Conservation (phyloP, 179 eudicot genomes). For the Patellifolia procumbens region DNA sequence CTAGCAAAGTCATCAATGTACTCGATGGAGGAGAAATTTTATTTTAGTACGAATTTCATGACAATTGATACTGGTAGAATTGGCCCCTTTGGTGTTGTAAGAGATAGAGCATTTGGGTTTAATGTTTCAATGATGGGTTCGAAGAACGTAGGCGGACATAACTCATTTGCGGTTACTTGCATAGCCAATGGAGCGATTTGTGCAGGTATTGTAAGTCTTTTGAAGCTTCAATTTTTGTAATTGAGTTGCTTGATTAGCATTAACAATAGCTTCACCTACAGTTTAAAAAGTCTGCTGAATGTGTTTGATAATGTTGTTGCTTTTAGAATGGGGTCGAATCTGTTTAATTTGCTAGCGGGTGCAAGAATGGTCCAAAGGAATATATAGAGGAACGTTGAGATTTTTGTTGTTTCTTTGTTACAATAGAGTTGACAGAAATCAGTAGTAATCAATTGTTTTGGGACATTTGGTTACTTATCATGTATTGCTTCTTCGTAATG, state of each 20-base stretch:
- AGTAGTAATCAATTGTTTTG: neutral
- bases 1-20: slow-evolving; percentile 5
- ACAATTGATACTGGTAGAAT: neutral
- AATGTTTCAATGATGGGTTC: slow-evolving; percentile 19
- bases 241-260: neutral
- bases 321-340: neutral
- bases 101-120: slow-evolving; percentile 13
- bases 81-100: slow-evolving; percentile 15
- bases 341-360: neutral
- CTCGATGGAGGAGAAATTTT: neutral
- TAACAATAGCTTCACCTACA: neutral
- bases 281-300: neutral
- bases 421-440: neutral
- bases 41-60: neutral
- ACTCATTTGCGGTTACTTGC: slow-evolving; percentile 25
- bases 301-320: neutral
- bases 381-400: neutral
- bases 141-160: slow-evolving; percentile 3
- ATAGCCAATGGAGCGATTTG: slow-evolving; percentile 19
- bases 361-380: neutral
- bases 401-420: neutral
- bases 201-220: slow-evolving; percentile 23
- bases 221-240: neutral
- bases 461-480: neutral
- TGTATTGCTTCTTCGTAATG: neutral